Conservation (phyloP, 192 early-diverging fungal genomes). For the Mortierella antarctica region DNA sequence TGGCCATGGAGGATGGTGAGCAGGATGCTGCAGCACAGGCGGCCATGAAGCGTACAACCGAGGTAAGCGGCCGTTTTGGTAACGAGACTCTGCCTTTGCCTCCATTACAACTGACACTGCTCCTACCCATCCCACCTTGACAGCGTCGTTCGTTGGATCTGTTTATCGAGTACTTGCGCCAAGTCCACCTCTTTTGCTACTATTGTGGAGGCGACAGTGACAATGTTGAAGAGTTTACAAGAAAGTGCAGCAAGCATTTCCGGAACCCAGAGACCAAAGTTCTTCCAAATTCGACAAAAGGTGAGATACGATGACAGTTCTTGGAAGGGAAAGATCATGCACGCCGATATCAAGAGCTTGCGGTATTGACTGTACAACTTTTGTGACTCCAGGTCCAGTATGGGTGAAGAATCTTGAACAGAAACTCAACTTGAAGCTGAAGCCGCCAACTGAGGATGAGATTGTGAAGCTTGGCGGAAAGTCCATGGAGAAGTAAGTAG, state of each 20-base stretch:
- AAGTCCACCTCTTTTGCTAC: conserved; percentile 95
- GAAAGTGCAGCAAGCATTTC: conserved; percentile 70
- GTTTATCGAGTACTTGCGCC: conserved; percentile 85
- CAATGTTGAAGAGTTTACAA: conserved; percentile 84
- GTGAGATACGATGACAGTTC: not conserved
- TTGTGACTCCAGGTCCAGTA: conserved; percentile 40
- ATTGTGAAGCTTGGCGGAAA: conserved; percentile 64
- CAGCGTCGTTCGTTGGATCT: conserved; percentile 75
- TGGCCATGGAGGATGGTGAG: conserved; percentile 31
- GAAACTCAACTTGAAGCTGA: conserved; percentile 59
- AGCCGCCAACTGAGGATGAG: conserved; percentile 54
- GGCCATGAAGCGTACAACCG: conserved; percentile 13
- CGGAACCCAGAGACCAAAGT: conserved; percentile 40
- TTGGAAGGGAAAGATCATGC: not conserved
- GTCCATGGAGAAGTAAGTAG: conserved; percentile 58
- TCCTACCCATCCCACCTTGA: too few species aligned
- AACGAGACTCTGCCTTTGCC: not conserved
- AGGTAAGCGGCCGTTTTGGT: conserved; percentile 4
- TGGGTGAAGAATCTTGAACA: conserved; percentile 70
- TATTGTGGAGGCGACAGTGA: conserved; percentile 90
- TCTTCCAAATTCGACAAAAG: conserved; percentile 34
- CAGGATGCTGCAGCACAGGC: conserved; percentile 23
- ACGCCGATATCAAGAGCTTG: not conserved
- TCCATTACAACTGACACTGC: too few species aligned
- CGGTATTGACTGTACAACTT: not conserved